These are phyloP conservation scores for Exophiala aquamarina DNA, from an alignment of 2,329 filamentous ascomycete species.

Conservation along the genomic window DNA sequence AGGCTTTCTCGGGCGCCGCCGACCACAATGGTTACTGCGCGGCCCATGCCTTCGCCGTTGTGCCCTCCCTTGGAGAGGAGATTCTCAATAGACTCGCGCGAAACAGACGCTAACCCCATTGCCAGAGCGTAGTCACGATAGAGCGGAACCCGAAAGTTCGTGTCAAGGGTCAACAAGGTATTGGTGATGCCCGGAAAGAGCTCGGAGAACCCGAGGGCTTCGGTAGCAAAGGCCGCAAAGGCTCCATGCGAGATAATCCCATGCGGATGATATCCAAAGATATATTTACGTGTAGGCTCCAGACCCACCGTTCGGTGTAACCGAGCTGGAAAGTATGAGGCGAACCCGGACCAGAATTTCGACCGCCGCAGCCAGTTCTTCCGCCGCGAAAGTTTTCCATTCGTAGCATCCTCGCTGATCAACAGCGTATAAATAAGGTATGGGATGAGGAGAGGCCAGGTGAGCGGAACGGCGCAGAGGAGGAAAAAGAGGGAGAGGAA, in stretches of 20 bases:
- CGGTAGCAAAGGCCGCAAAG: conserved; percentile 86
- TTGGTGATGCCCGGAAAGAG: conserved; percentile 96
- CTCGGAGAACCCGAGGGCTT: conserved; percentile 80
- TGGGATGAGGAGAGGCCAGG: conserved; percentile 75
- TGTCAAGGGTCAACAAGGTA: conserved; percentile 87
- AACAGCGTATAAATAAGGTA: conserved; percentile 79
- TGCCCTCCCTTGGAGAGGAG: conserved; percentile 75
- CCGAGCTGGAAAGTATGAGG: conserved; percentile 85
- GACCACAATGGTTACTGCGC: conserved; percentile 94
- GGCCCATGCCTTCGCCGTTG: conserved; percentile 81
- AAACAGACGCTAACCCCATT: conserved; percentile 85
- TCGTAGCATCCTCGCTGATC: conserved; percentile 73
- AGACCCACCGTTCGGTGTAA: conserved; percentile 83
- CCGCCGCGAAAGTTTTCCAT: conserved; percentile 72
- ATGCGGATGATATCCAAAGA: conserved; percentile 96
- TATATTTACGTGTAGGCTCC: conserved; percentile 82
- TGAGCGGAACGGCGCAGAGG: conserved; percentile 84
- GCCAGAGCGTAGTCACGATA: conserved; percentile 93
- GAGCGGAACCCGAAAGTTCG: conserved; percentile 89
- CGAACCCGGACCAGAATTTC: conserved; percentile 83
- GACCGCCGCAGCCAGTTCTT: conserved; percentile 72
- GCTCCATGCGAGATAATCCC: conserved; percentile 98
- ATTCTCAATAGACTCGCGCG: conserved; percentile 88
- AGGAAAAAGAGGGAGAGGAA: conserved; percentile 83
- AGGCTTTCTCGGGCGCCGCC: conserved; percentile 91